Percentiles rank a stretch among this genome's conserved stretches.
Conservation (phyloP, 202 grass and related monocot species). For the Elaeis oleifera region DNA sequence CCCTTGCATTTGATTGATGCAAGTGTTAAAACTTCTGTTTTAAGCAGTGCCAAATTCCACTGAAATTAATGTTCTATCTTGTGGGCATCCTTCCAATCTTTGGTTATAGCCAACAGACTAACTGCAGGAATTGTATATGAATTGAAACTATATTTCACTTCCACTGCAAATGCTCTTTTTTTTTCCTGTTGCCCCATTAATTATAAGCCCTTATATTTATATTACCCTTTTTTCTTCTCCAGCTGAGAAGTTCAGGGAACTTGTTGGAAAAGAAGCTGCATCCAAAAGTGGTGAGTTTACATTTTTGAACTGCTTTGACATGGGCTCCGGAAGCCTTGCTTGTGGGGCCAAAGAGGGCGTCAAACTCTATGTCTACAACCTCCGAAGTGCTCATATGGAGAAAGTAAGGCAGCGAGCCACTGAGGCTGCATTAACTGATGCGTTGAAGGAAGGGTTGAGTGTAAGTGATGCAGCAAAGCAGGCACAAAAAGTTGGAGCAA, state of each 20-base stretch:
- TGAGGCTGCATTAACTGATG: conserved; percentile 64
- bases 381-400: conserved; percentile 64
- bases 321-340: conserved; percentile 74
- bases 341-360: conserved; percentile 75
- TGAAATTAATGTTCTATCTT: no score
- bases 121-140: no score
- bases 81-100: no score
- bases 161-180: not conserved
- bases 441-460: conserved; percentile 47
- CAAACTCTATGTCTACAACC: conserved; percentile 80
- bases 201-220: not conserved
- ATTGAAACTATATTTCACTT: no score
- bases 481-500: conserved; percentile 72
- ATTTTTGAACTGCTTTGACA: conserved; percentile 92
- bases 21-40: no score
- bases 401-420: conserved; percentile 42
- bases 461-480: conserved; percentile 56
- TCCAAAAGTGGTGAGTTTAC: conserved; percentile 99
- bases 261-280: conserved; percentile 79
- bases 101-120: no score
- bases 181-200: not conserved
- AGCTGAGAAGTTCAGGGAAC: conserved; percentile 95
- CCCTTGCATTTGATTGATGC: no score
- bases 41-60: no score
- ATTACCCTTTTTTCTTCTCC: conserved; percentile 27